Percentiles rank a stretch among this genome's conserved stretches.
Evolutionary conservation across 2,329 filamentous ascomycete genomes (phyloP).

Genomic region (Paraphaeosphaeria minitans): DNA sequence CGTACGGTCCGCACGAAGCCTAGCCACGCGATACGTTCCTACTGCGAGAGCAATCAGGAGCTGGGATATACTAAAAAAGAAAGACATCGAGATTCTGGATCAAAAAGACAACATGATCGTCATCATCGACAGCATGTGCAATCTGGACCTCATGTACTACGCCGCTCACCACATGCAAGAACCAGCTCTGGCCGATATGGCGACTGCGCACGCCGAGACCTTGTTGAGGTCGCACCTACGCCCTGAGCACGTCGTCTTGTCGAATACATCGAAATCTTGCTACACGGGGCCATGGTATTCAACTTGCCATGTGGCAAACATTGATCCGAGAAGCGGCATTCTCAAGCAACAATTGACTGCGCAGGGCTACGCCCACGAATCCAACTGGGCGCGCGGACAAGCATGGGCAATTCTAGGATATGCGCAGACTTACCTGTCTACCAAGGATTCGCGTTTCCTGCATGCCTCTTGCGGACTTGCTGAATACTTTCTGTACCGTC

Average conservation of each 20-base stretch:
- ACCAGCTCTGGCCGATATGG: constrained; percentile 43
- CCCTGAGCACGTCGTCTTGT: constrained; percentile 26
- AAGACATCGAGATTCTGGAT: constrained; percentile 46
- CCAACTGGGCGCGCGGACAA: constrained; percentile 53
- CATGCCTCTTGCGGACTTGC: constrained; percentile 49
- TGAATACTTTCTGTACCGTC: constrained; percentile 51
- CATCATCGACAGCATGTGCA: constrained; percentile 46
- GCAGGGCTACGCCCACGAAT: constrained; percentile 50
- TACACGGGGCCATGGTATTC: constrained; percentile 34
- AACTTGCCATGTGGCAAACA: constrained; percentile 49
- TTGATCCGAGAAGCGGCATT: constrained; percentile 44
- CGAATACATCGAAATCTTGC: constrained; percentile 9
- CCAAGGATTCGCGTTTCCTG: constrained; percentile 46
- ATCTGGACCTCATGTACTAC: constrained; percentile 53
- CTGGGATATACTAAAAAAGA: constrained; percentile 54
- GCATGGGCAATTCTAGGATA: constrained; percentile 55
- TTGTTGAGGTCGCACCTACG: constrained; percentile 51
- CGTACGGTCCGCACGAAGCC: constrained; percentile 42
- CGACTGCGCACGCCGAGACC: constrained; percentile 49
- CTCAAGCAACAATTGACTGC: constrained; percentile 50
- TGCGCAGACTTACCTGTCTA: constrained; percentile 51
- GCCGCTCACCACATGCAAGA: constrained; percentile 41
- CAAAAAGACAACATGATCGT: constrained; percentile 47
- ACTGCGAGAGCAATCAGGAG: constrained; percentile 47
- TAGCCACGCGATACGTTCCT: constrained; percentile 46